Base-by-base conservation (phyloP, 345 rosid species). In the Murraya paniculata region DNA sequence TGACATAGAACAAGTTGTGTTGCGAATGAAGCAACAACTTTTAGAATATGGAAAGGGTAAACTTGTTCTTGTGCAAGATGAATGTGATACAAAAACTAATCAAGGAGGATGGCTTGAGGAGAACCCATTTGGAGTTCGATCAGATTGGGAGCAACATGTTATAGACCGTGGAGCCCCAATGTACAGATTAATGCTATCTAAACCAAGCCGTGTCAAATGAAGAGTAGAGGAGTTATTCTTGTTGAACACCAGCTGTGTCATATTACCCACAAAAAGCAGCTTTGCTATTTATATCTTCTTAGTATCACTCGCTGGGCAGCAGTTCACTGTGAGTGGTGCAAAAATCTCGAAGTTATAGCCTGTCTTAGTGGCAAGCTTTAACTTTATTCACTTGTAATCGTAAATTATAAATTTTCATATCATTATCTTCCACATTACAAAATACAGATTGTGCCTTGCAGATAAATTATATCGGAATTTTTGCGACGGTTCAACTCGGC, bases 81-180 rank as follows among this genome's bases (percentile, higher is more conserved):
- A 74, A 28, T 36, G 28, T 35, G 76, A 71, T 38, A 22, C 66
- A 24, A 71, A 38, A 72, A 45, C 30, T 69, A 36, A 58, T 35
- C 80, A 76, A 79, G 79, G 60, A 65, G 73, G 68, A 14, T 87
- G 95, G 95, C 81, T 90, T 1, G 14, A 77, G 60, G 95, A 88
- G 85, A 91, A 90, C 77, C 92, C 92, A 2, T 90, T 88, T 71
- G 93, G 93, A 69, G 84, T 88, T 41, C 79, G 78, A 35, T 90
- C 95, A 60, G 93, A 91, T 75, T 91, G 95, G 95, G 95, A 91
- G 62, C 86, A 80, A 73, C 93, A 88, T 68, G 93, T 89, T 38
- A 55, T 89, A 7, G 84, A 88, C 77, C 89, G 87, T 9, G 89
- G 93, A 36, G 79, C 73, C 39, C 85, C 88, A 2, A 91, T 91